Conservation (phyloP, 78 protist genomes). For the Trichosphaerium sp. region DNA sequence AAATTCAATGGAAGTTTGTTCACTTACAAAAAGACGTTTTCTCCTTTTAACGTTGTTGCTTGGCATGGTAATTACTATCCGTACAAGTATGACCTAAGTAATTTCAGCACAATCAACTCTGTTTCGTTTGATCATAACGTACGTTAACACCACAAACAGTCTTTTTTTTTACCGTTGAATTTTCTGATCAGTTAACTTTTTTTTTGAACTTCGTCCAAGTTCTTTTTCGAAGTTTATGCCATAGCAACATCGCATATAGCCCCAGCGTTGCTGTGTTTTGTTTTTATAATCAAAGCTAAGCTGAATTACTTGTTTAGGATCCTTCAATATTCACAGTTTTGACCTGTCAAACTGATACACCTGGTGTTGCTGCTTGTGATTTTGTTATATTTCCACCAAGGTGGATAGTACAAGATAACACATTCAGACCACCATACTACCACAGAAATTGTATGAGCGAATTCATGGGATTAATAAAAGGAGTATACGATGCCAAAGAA, state of each 20-base stretch:
- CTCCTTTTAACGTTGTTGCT: constrained; percentile 88
- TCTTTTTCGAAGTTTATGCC: neutral
- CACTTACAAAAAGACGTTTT: constrained; percentile 9
- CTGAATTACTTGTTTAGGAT: constrained; percentile 35
- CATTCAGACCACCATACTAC: constrained; percentile 91
- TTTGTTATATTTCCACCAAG: constrained; percentile 92
- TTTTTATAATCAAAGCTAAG: neutral
- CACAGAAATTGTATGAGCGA: constrained; percentile 88
- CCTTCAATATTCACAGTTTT: constrained; percentile 94
- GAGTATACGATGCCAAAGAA: constrained; percentile 86
- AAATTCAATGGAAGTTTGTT: constrained; percentile 70
- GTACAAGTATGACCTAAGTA: constrained; percentile 70
- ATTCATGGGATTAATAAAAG: constrained; percentile 89
- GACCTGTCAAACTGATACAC: constrained; percentile 67
- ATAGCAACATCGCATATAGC: neutral
- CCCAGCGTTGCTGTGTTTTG: neutral
- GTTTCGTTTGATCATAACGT: constrained; percentile 84
- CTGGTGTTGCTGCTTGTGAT: constrained; percentile 85
- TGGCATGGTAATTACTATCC: constrained; percentile 96
- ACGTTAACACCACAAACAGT: neutral
- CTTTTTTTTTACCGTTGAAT: neutral
- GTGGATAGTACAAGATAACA: constrained; percentile 78
- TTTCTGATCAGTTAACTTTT: neutral
- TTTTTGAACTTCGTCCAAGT: neutral
- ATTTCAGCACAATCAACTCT: constrained; percentile 70